Evolutionary conservation across 1,284 basidiomycete species (phyloP), one percentile per base, ranked within the genome.

Genomic region (Austroboletus novae-zelandiae): DNA sequence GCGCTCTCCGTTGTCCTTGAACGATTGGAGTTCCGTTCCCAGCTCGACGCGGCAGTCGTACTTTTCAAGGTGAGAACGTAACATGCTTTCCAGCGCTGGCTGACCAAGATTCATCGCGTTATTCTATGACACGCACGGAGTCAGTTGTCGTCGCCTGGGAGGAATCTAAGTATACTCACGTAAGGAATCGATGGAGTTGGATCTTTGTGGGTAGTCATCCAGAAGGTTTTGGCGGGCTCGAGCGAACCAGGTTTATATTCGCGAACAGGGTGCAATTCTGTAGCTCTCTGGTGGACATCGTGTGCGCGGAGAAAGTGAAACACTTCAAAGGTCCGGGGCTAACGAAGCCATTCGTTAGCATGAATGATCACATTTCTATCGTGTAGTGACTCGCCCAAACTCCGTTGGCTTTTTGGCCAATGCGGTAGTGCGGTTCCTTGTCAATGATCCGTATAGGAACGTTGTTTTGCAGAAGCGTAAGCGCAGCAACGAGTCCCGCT

Each of bases 401-500:
- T 0, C 61, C 70, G 18, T 50, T 40, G 6, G 65, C 68, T 2
- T 72, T 66, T 25, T 67, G 63, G 4, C 61, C 60, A 13, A 57
- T 35, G 7, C 29, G 59, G 30, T 59, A 50, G 1, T 57, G 51
- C 2, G 36, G 46, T 13, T 59, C 61, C 47, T 69, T 74, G 18
- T 72, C 64, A 18, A 74, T 62, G 30, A 74, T 62, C 13, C 72
- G 71, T 8, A 74, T 65, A 2, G 66, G 61, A 45, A 78, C 57
- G 20, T 73, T 68, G 34, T 73, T 70, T 43, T 68, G 67, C 40
- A 75, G 60, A 18, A 81, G 66, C 0, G 74, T 68, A 11, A 74
- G 71, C 0, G 79, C 79, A n/a, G 71, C 71, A 11, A 69, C 70
- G 36, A 81, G 69, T 18, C 79, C 80, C 0, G 76, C 61, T 34